Conservation (phyloP, 352 stramenopile genomes). For the Phytophthora sp. region DNA sequence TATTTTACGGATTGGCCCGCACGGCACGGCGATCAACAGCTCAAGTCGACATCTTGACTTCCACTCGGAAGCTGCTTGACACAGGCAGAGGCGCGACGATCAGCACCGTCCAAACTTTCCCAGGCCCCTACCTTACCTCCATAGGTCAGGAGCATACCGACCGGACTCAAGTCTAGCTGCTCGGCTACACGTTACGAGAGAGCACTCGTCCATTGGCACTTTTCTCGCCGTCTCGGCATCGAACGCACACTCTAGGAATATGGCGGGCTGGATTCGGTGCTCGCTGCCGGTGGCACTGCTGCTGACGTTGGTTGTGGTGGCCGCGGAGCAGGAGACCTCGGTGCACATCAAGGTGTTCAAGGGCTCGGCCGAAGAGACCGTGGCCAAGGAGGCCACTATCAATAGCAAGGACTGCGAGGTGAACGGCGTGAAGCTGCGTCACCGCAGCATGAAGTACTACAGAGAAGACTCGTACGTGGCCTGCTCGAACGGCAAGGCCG, state of each 20-base stretch:
- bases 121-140: conserved; percentile 11
- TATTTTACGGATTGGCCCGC: conserved; percentile 12
- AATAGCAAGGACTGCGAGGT: conserved; percentile 57
- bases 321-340: conserved; percentile 32
- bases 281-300: conserved; percentile 20
- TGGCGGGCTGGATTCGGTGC: conserved; percentile 37
- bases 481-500: conserved; percentile 61
- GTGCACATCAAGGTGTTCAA: conserved; percentile 18
- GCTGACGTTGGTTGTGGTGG: conserved; percentile 18
- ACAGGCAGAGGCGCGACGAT: conserved; percentile 20
- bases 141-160: conserved; percentile 20
- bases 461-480: conserved; percentile 74
- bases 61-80: conserved; percentile 9
- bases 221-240: conserved; percentile 18
- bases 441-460: conserved; percentile 79
- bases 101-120: not conserved
- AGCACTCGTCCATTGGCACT: conserved; percentile 27
- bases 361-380: not conserved
- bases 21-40: conserved; percentile 1
- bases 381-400: conserved; percentile 3
- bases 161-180: not conserved
- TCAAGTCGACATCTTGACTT: conserved; percentile 27
- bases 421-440: conserved; percentile 57
- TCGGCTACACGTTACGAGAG: no score
- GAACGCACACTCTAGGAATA: conserved; percentile 9